Evolutionary conservation across 768 basidiomycete genomes (phyloP).

Genomic region (Suillus subalutaceus): DNA sequence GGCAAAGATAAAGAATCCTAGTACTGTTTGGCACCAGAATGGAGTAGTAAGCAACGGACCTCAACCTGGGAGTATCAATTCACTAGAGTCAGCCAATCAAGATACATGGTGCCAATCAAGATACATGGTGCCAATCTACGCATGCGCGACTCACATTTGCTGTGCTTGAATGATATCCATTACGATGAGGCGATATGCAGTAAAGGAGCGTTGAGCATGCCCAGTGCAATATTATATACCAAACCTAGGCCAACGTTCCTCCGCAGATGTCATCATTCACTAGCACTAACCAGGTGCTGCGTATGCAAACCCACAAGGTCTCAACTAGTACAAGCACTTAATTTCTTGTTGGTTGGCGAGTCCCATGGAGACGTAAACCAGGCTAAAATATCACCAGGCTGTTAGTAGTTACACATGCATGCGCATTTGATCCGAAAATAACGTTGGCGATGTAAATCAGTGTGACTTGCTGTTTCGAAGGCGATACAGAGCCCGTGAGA

Average conservation of each 20-base stretch:
- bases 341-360: not conserved
- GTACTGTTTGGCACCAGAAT: not conserved
- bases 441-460: too few species aligned
- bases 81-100: not conserved
- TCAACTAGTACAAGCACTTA: not conserved
- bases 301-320: not conserved
- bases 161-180: not conserved
- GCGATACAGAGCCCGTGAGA: too few species aligned
- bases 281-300: not conserved
- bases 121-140: not conserved
- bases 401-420: too few species aligned
- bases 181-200: not conserved
- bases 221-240: not conserved
- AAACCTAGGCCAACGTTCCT: not conserved
- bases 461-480: too few species aligned
- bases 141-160: not conserved
- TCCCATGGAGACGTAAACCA: too few species aligned
- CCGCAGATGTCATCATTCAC: not conserved
- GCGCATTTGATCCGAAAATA: too few species aligned
- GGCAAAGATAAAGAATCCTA: not conserved
- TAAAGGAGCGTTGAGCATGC: not conserved
- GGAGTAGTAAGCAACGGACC: not conserved
- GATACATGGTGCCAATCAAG: not conserved
- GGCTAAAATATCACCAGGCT: too few species aligned
- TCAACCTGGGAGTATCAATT: not conserved